Percentiles rank a stretch among this genome's conserved stretches.
These are phyloP conservation scores for Mucor racemosus DNA, from an alignment of 371 early-diverging fungal species.

Conservation along the genomic window DNA sequence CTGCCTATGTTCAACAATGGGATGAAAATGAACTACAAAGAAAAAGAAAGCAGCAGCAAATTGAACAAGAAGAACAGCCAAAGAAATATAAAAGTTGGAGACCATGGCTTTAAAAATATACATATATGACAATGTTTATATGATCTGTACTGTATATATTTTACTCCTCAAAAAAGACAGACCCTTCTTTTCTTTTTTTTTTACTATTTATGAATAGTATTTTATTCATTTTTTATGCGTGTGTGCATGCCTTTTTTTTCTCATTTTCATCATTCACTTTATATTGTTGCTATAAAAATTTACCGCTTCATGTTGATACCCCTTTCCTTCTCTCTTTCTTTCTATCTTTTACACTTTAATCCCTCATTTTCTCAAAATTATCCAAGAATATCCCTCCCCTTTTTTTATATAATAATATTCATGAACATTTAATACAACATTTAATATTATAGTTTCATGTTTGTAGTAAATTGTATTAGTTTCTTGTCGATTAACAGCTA, in stretches of 20 bases:
- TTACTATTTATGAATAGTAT: background rate
- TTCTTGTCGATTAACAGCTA: too few species aligned
- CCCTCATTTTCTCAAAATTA: background rate
- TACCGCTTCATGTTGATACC: background rate
- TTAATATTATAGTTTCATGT: too few species aligned
- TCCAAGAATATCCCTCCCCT: background rate
- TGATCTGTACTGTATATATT: background rate
- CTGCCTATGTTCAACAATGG: constrained; percentile 53
- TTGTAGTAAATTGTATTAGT: too few species aligned
- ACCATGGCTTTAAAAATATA: constrained; percentile 28
- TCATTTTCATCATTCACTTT: background rate
- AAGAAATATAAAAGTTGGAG: constrained; percentile 28
- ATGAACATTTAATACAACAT: too few species aligned
- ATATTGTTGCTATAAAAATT: background rate
- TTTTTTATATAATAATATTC: too few species aligned
- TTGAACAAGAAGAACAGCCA: background rate
- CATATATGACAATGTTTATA: background rate
- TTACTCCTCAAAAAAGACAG: background rate
- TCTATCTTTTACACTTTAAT: background rate
- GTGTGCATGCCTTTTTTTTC: background rate
- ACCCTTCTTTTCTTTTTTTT: background rate
- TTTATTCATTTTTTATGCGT: background rate
- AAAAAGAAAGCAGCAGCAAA: constrained; percentile 19
- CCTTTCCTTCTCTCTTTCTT: background rate
- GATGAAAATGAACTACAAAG: constrained; percentile 33